phyloP scores from a whole-genome alignment of 2,329 filamentous ascomycete species.

The Neospermospora avenae region DNA sequence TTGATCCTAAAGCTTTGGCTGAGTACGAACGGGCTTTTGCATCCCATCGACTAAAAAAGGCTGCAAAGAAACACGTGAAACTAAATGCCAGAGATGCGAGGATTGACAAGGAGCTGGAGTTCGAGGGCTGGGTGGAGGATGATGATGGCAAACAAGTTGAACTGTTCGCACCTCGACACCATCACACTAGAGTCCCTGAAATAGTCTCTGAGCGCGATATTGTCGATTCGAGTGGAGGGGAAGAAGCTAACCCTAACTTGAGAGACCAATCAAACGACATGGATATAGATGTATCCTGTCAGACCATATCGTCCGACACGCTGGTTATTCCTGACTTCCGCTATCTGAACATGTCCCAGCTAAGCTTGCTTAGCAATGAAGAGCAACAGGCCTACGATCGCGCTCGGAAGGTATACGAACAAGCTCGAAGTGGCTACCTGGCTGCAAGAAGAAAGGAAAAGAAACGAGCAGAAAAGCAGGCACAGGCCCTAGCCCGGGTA shows the following conservation, averaged over 20 bases:
- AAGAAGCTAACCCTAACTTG: too few relatives aligned
- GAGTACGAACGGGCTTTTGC: not conserved
- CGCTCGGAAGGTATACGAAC: not conserved
- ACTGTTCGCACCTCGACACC: too few relatives aligned
- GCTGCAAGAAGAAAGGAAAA: not conserved
- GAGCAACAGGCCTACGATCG: not conserved
- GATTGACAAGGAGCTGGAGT: too few relatives aligned
- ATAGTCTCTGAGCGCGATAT: too few relatives aligned
- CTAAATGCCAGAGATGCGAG: too few relatives aligned
- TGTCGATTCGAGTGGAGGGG: too few relatives aligned
- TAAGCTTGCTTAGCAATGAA: not conserved
- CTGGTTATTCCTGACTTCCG: not conserved
- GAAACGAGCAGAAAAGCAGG: not conserved
- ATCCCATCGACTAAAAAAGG: not conserved
- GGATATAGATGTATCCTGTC: too few relatives aligned
- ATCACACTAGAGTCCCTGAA: too few relatives aligned
- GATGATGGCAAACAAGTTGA: not conserved
- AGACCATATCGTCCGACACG: too few relatives aligned
- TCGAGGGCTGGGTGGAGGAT: not conserved
- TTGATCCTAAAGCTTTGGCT: not conserved
- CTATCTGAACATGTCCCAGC: not conserved
- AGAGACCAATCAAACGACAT: too few relatives aligned
- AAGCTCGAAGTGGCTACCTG: not conserved
- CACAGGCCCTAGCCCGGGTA: too few relatives aligned
- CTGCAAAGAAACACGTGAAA: not conserved